These are phyloP conservation scores for Clavaria fumosa DNA, from an alignment of 768 basidiomycete species.

Conservation along the genomic window DNA sequence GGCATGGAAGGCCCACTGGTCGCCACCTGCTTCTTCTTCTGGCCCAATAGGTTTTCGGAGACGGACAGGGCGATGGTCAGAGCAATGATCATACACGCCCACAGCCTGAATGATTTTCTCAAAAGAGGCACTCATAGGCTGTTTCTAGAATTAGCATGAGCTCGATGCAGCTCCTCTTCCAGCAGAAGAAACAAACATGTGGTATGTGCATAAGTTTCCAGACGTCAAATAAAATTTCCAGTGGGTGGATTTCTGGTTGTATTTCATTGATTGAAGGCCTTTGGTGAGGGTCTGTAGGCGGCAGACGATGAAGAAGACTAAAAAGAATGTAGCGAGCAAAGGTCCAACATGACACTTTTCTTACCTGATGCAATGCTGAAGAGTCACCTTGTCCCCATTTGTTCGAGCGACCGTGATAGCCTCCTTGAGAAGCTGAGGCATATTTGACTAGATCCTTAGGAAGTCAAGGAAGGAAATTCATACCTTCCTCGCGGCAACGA, in stretches of 20 bases:
- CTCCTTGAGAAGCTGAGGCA: conserved; percentile 48
- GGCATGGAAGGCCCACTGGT: conserved; percentile 59
- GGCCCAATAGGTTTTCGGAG: no score
- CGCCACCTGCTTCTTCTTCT: conserved; percentile 34
- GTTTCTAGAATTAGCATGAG: conserved; percentile 32
- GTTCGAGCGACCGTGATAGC: conserved; percentile 67
- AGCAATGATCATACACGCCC: conserved; percentile 58
- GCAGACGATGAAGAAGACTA: conserved; percentile 62
- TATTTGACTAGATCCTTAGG: not conserved
- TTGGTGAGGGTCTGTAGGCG: conserved; percentile 29
- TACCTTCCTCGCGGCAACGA: conserved; percentile 54
- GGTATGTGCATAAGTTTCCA: conserved; percentile 56
- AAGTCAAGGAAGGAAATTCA: not conserved
- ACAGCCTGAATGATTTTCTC: conserved; percentile 50
- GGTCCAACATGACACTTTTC: no score
- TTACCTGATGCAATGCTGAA: conserved; percentile 72
- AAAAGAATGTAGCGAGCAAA: no score
- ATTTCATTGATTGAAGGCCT: conserved; percentile 52
- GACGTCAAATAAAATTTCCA: conserved; percentile 64
- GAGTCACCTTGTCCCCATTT: conserved; percentile 49
- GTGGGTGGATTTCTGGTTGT: conserved; percentile 59
- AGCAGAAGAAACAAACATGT: conserved; percentile 25
- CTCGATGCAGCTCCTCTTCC: no score
- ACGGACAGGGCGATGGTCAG: conserved; percentile 39
- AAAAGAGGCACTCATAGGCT: conserved; percentile 56